Percentiles rank a stretch among this genome's conserved stretches.
Conservation (phyloP, 257 asterid species). For the Voacanga thouarsii region DNA sequence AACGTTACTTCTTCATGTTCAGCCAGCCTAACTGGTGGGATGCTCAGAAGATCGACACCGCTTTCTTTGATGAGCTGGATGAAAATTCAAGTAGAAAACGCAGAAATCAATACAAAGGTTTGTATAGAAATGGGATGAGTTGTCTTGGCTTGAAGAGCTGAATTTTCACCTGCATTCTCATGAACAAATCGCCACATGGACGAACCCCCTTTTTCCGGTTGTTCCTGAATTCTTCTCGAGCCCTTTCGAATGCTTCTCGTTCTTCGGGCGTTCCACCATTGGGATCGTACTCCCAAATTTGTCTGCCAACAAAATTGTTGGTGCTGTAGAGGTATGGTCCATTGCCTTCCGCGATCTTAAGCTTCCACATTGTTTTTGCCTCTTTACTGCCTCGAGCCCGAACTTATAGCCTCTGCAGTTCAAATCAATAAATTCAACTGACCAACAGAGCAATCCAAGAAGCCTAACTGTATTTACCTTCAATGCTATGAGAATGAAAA, state of each 20-base stretch:
- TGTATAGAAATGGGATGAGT: background rate
- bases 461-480: too few relatives aligned
- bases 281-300: slow-evolving; percentile 36
- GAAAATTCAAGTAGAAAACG: background rate
- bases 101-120: background rate
- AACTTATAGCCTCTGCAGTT: background rate
- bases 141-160: background rate
- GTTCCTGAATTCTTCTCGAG: slow-evolving; percentile 13
- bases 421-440: background rate
- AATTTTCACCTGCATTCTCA: slow-evolving; percentile 32
- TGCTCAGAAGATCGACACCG: slow-evolving; percentile 46
- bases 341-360: slow-evolving; percentile 30
- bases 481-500: too few relatives aligned
- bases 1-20: slow-evolving; percentile 47
- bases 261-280: slow-evolving; percentile 29
- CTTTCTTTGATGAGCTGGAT: slow-evolving; percentile 47
- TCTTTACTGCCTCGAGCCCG: too few relatives aligned
- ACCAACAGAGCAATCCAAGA: background rate
- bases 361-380: slow-evolving; percentile 29
- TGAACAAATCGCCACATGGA: slow-evolving; percentile 31
- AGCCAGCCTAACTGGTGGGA: slow-evolving; percentile 45
- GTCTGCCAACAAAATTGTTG: slow-evolving; percentile 33
- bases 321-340: slow-evolving; percentile 35
- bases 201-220: slow-evolving; percentile 25
- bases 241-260: slow-evolving; percentile 20